These are phyloP conservation scores for Colletotrichum coccodes DNA, from an alignment of 2,329 filamentous ascomycete species.

Conservation along the genomic window DNA sequence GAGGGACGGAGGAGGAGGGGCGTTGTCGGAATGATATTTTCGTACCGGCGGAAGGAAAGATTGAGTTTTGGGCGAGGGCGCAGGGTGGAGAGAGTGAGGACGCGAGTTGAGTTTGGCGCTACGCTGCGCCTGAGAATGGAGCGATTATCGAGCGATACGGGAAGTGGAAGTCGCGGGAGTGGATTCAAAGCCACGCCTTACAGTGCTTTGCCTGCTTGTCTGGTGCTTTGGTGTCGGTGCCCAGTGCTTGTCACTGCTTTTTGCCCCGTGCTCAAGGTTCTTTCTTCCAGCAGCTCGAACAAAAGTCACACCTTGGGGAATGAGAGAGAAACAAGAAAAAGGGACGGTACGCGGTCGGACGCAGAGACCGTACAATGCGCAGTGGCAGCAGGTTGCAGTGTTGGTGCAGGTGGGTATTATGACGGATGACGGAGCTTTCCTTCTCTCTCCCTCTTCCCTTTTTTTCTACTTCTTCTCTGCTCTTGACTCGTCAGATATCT, in stretches of 20 bases:
- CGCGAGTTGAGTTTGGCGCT: slow-evolving; percentile 23
- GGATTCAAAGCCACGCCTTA: not conserved
- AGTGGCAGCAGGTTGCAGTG: not conserved
- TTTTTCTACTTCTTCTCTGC: not conserved
- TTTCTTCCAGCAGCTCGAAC: not conserved
- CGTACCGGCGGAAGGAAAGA: not conserved
- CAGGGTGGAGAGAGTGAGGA: not conserved
- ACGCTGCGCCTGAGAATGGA: not conserved
- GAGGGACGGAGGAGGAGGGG: slow-evolving; percentile 2
- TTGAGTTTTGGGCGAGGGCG: slow-evolving; percentile 11
- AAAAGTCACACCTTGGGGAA: not conserved
- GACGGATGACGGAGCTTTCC: slow-evolving; percentile 10
- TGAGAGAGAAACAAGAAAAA: not conserved
- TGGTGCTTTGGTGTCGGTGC: not conserved
- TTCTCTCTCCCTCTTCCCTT: not conserved
- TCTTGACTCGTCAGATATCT: not conserved
- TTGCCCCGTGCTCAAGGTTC: not conserved
- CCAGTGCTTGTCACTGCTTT: not conserved
- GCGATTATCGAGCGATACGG: not conserved
- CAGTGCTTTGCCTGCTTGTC: not conserved
- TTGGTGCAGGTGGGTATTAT: slow-evolving; percentile 9
- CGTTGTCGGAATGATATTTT: slow-evolving; percentile 18
- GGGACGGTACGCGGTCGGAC: slow-evolving; percentile 16
- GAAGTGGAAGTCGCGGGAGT: not conserved
- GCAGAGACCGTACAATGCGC: not conserved